Evolutionary conservation across 257 asterid species (phyloP).

Genomic region (Verbascum thapsus): DNA sequence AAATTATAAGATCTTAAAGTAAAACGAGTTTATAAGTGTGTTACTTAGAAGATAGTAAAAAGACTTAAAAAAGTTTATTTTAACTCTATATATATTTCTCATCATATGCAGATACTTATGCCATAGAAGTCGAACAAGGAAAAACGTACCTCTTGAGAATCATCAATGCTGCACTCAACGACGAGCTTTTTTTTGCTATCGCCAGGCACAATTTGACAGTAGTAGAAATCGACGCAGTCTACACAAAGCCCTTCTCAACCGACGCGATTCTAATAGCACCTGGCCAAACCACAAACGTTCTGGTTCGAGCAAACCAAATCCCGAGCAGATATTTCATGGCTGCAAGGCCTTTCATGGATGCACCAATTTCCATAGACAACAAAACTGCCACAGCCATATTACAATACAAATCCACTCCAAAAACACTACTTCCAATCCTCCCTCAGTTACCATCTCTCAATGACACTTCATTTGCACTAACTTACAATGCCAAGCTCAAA

Average conservation of each 20-base stretch:
- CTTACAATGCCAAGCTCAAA: conserved; percentile 41
- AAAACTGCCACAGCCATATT: conserved; percentile 57
- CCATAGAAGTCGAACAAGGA: conserved; percentile 43
- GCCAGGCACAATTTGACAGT: conserved; percentile 58
- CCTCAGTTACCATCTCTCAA: conserved; percentile 48
- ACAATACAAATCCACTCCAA: conserved; percentile 50
- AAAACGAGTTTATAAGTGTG: no score
- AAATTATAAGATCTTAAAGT: no score
- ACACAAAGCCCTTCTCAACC: conserved; percentile 55
- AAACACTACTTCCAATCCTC: conserved; percentile 33
- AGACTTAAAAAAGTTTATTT: no score
- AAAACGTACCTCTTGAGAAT: conserved; percentile 40
- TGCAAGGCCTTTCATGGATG: conserved; percentile 61
- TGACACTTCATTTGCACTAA: conserved; percentile 44
- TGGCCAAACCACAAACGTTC: conserved; percentile 47
- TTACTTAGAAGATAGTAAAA: no score
- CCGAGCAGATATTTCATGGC: conserved; percentile 39
- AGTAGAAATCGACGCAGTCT: conserved; percentile 48
- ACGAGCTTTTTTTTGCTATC: conserved; percentile 65
- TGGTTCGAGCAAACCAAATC: conserved; percentile 45
- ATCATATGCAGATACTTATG: conserved; percentile 47
- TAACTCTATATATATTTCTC: no score
- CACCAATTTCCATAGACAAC: conserved; percentile 50
- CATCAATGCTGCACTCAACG: conserved; percentile 45
- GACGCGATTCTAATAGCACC: conserved; percentile 46